Conservation (phyloP, 169 alveolate genomes). For the Plasmodium vivax region DNA sequence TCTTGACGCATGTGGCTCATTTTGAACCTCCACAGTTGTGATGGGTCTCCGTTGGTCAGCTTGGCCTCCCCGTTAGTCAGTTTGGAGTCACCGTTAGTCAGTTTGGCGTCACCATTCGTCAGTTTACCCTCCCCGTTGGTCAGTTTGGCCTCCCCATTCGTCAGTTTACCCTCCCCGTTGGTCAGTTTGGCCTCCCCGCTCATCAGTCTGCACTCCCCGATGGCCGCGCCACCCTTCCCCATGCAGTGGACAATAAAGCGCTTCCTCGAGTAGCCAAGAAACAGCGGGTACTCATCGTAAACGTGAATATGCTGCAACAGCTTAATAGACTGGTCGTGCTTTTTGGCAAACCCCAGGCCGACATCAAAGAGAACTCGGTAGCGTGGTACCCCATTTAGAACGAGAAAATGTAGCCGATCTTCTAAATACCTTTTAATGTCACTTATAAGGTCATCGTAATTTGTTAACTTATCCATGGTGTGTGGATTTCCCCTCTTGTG, state of each 20-base stretch:
- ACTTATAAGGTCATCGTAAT: conserved; percentile 38
- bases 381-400: conserved; percentile 68
- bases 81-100: not conserved
- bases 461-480: conserved; percentile 66
- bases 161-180: not conserved
- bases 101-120: not conserved
- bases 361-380: conserved; percentile 50
- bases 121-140: not conserved
- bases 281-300: conserved; percentile 67
- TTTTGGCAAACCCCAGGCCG: conserved; percentile 68
- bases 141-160: not conserved
- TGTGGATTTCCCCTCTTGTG: conserved; percentile 72
- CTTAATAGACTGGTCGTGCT: conserved; percentile 59
- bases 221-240: not conserved
- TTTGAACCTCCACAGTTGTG: conserved; percentile 6
- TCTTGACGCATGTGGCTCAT: conserved; percentile 36
- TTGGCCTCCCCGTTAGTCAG: not conserved
- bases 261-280: conserved; percentile 71
- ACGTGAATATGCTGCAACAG: conserved; percentile 55
- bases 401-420: conserved; percentile 44
- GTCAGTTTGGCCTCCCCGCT: not conserved
- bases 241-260: conserved; percentile 57
- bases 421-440: conserved; percentile 61
- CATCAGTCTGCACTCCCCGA: not conserved
- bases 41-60: not conserved